Evolutionary conservation across 495 filamentous ascomycete genomes (phyloP), one percentile per base, ranked within the genome.

Genomic region (Penicillium bovifimosum): DNA sequence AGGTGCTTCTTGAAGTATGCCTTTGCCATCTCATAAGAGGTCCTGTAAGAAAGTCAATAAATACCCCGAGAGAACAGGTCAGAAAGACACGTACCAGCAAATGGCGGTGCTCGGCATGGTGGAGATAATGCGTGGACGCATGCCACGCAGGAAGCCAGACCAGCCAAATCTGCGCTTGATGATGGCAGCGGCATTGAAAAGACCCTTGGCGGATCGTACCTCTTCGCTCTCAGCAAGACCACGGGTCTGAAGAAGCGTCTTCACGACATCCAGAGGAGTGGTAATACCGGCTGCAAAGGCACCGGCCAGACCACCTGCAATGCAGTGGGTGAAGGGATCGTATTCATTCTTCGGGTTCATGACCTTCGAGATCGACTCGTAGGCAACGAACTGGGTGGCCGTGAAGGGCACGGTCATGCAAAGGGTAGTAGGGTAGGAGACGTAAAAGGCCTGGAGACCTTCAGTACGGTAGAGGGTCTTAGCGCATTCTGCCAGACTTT

Each of bases 341-440:
- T 97, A 97, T 17, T 79, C 76, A 80, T 86, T 61, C 34, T 72
- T 73, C 1, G 92, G 92, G 64, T 96, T 96, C 81, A 97, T 86
- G 27, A 88, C 64, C 57, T 95, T 96, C 2, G 91, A 96, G 52
- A 97, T 84, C 20, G 91, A 96, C 67, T 97, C 93, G 78, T 97
- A 98, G 40, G 90, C 91, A 50, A 92, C 86, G 68, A 98, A 96
- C 68, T 98, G 93, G 11, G 95, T 81, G 7, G 92, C 92, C 13
- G 92, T 97, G 71, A 96, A 96, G 8, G 93, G 93, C 24, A 99
- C 90, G 9, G 92, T 97, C 95, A 99, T 99, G 69, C 87, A 92
- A 17, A 99, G 78, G 9, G 93, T 97, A 18, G 95, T 99, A 8
- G 93, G 93, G 69, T 99, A 99, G 39, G 93, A 99, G 61, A 97